phyloP scores from a whole-genome alignment of 2,329 filamentous ascomycete genomes.

The Diaporthe capsici region DNA sequence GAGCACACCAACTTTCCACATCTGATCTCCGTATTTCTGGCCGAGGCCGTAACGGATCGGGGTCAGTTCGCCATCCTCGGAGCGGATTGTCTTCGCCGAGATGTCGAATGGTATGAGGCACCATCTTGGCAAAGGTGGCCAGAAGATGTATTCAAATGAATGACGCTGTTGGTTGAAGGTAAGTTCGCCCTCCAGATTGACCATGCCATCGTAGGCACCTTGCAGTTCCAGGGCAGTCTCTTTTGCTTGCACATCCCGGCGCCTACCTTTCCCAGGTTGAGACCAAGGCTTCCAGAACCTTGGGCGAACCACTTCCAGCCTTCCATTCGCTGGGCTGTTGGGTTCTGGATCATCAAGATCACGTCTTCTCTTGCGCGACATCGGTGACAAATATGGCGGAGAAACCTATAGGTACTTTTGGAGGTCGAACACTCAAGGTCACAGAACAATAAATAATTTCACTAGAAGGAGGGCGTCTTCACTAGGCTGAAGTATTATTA shows the following conservation, averaged over 20 bases:
- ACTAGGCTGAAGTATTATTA: neutral
- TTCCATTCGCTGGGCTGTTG: neutral
- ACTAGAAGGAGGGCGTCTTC: too few relatives aligned
- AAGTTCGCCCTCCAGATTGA: neutral
- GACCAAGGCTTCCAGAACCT: constrained; percentile 28
- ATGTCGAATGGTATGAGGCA: constrained; percentile 18
- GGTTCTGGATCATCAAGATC: neutral
- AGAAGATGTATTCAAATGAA: constrained; percentile 17
- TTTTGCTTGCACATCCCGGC: neutral
- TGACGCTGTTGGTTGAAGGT: constrained; percentile 11
- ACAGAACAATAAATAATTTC: neutral
- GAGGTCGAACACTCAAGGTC: neutral
- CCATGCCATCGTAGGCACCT: neutral
- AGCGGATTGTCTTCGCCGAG: neutral
- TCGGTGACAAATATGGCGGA: neutral
- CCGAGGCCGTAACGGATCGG: constrained; percentile 18
- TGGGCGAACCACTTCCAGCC: constrained; percentile 8
- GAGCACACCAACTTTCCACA: constrained; percentile 16
- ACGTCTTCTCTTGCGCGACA: neutral
- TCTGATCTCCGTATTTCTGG: neutral
- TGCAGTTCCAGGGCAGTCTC: neutral
- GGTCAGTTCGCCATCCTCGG: neutral
- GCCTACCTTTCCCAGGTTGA: neutral
- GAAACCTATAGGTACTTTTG: too few relatives aligned
- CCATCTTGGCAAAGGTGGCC: constrained; percentile 11